Conservation (phyloP, 306 rosid genomes). For the Ochetophila trinervis region DNA sequence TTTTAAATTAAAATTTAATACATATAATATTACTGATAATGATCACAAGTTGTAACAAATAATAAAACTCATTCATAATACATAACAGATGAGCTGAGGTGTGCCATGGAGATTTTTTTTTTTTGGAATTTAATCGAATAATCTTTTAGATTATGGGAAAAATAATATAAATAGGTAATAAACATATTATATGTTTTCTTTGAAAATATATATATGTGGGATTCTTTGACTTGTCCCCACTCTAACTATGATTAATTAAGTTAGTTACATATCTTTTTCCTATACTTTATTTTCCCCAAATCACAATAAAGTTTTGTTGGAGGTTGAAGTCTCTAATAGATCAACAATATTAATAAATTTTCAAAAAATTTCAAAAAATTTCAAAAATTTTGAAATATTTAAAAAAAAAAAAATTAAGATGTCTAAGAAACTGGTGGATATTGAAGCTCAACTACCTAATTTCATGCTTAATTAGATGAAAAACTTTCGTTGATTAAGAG, state of each 20-base stretch:
- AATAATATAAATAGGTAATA: background rate
- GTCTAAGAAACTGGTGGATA: background rate
- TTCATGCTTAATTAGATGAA: background rate
- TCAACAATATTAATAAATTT: too few species aligned
- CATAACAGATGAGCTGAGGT: background rate
- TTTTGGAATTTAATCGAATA: background rate
- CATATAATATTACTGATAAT: too few species aligned
- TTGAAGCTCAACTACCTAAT: background rate
- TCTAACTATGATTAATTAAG: background rate
- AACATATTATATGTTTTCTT: background rate
- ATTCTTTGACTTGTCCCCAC: conserved; percentile 6
- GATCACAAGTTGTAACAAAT: too few species aligned
- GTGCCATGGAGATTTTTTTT: background rate
- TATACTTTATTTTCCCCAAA: background rate
- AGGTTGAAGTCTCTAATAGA: too few species aligned
- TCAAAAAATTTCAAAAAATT: too few species aligned
- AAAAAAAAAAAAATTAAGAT: too few species aligned
- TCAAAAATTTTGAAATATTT: too few species aligned
- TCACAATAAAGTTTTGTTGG: too few species aligned
- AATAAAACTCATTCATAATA: too few species aligned
- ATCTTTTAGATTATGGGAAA: conserved; percentile 3
- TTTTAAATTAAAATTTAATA: too few species aligned
- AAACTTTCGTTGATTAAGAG: conserved; percentile 1
- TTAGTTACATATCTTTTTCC: background rate
- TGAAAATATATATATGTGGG: background rate